These are phyloP conservation scores for Yarrowia phangngaensis DNA, from an alignment of 805 yeast genomes.

Conservation along the genomic window DNA sequence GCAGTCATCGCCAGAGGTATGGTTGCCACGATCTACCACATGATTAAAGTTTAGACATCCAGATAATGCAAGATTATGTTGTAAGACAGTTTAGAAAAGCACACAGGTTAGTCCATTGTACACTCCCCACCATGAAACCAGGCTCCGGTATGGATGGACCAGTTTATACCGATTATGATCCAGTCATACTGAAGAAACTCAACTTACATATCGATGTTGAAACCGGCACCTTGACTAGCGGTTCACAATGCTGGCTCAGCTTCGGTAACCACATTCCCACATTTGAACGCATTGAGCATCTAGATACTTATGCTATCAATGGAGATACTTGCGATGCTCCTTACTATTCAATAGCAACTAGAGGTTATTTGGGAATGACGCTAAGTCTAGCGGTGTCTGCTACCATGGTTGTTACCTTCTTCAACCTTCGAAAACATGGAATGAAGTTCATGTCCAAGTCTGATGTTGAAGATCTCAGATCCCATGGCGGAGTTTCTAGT, in stretches of 20 bases:
- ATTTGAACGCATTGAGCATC: constrained; percentile 13
- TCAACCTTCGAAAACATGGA: constrained; percentile 35
- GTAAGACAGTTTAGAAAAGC: neutral
- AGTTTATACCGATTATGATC: constrained; percentile 31
- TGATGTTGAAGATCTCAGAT: constrained; percentile 17
- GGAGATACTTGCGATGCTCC: constrained; percentile 34
- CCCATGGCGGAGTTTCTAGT: constrained; percentile 16
- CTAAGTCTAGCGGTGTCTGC: constrained; percentile 31
- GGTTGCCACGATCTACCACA: too few species aligned
- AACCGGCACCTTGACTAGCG: constrained; percentile 37
- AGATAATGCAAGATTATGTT: constrained; percentile 25
- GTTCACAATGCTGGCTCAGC: constrained; percentile 34
- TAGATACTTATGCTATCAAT: constrained; percentile 28
- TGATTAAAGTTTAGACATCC: too few species aligned
- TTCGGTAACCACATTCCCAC: constrained; percentile 33
- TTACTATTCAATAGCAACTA: constrained; percentile 30
- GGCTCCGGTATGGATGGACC: constrained; percentile 29
- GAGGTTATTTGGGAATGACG: constrained; percentile 35
- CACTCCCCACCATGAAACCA: constrained; percentile 6
- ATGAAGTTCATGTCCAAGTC: constrained; percentile 27
- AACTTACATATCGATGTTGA: constrained; percentile 31
- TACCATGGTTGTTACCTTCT: constrained; percentile 33
- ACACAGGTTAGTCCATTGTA: neutral
- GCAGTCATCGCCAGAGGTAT: too few species aligned
- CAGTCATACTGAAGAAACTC: constrained; percentile 30